phyloP scores from a whole-genome alignment of 257 asterid genomes.

The Ehretia macrophylla region DNA sequence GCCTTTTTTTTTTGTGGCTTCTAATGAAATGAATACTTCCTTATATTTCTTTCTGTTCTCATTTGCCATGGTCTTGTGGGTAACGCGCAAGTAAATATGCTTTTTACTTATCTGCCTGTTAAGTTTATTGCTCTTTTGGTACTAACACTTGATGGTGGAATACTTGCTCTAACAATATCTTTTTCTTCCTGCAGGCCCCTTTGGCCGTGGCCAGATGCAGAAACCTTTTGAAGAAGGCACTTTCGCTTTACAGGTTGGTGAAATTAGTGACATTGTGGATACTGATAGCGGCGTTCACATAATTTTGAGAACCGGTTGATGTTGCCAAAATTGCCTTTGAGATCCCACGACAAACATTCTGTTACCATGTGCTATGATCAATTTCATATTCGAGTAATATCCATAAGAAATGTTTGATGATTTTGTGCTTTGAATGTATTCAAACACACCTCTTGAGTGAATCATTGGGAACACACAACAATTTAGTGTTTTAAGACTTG shows the following conservation, averaged over 20 bases:
- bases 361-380: neutral
- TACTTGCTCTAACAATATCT: too few species aligned
- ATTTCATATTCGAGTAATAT: neutral
- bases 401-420: neutral
- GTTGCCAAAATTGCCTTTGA: neutral
- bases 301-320: slow-evolving; percentile 60
- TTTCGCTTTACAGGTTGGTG: slow-evolving; percentile 62
- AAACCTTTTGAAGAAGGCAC: slow-evolving; percentile 85
- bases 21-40: too few species aligned
- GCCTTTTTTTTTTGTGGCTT: too few species aligned
- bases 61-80: too few species aligned
- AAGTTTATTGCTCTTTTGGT: too few species aligned
- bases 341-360: neutral
- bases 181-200: slow-evolving; percentile 45
- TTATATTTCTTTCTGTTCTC: too few species aligned
- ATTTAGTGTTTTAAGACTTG: neutral
- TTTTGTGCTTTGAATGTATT: neutral
- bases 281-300: slow-evolving; percentile 93
- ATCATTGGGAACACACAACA: neutral
- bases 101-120: too few species aligned
- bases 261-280: slow-evolving; percentile 73
- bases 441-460: neutral
- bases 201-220: slow-evolving; percentile 91
- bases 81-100: too few species aligned
- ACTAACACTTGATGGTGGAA: too few species aligned